These are phyloP conservation scores for Alternaria triticimaculans DNA, from an alignment of 2,329 filamentous ascomycete genomes.

Conservation along the genomic window DNA sequence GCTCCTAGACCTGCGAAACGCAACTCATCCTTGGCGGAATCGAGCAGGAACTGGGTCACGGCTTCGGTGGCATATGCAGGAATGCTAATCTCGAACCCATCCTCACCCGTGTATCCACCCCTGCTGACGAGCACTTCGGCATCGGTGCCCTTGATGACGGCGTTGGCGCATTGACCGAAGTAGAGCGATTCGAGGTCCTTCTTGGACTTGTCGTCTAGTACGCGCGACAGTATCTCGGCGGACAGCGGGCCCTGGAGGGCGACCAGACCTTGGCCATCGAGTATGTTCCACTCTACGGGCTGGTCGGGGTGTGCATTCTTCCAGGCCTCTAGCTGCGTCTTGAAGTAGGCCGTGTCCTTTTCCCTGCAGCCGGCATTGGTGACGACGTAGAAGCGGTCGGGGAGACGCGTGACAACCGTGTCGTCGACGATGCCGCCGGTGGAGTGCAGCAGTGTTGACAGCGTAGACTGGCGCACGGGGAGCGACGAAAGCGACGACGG, in stretches of 20 bases:
- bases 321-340: constrained; percentile 67
- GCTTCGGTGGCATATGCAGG: constrained; percentile 68
- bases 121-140: constrained; percentile 75
- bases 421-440: constrained; percentile 96
- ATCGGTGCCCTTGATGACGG: constrained; percentile 67
- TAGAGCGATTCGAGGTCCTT: constrained; percentile 65
- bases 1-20: constrained; percentile 88
- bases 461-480: constrained; percentile 71
- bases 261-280: constrained; percentile 77
- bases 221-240: constrained; percentile 69
- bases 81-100: constrained; percentile 96
- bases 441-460: constrained; percentile 79
- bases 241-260: constrained; percentile 88
- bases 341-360: constrained; percentile 83
- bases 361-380: constrained; percentile 92
- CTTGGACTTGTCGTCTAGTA: constrained; percentile 62
- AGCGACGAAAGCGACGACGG: constrained; percentile 75
- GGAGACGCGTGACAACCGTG: constrained; percentile 81
- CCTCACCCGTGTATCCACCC: constrained; percentile 95
- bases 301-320: constrained; percentile 46
- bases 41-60: constrained; percentile 74
- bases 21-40: constrained; percentile 67
- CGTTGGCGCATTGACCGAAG: constrained; percentile 78
- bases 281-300: constrained; percentile 71
- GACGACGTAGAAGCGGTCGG: constrained; percentile 80